phyloP scores from a whole-genome alignment of 345 rosid species.

The Orychophragmus violaceus region DNA sequence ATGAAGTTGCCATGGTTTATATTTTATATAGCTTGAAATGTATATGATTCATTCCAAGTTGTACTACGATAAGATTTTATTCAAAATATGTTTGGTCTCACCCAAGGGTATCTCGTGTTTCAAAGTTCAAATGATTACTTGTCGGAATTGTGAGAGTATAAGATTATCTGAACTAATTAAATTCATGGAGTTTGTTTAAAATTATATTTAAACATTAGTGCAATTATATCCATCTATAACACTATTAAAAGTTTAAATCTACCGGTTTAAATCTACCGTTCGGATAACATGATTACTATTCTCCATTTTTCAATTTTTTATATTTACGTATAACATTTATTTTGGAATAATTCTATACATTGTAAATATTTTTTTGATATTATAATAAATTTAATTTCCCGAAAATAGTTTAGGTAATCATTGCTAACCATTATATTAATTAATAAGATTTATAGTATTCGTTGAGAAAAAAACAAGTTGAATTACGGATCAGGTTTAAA shows the following conservation, averaged over 20 bases:
- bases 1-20: not conserved
- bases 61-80: not conserved
- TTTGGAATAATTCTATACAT: no score
- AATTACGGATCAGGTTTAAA: not conserved
- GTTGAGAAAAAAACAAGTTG: not conserved
- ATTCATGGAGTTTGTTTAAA: no score
- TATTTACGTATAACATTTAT: no score
- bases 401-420: not conserved
- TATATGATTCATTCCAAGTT: not conserved
- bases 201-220: no score
- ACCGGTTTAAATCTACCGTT: no score
- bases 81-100: not conserved
- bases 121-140: not conserved
- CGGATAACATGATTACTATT: no score
- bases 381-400: no score
- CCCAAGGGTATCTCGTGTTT: not conserved
- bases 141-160: not conserved
- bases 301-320: no score
- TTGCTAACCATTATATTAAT: not conserved
- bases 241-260: no score
- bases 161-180: not conserved
- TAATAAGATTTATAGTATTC: not conserved
- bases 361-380: no score
- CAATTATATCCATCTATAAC: not conserved
- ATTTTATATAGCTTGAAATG: not conserved